Base-by-base conservation (phyloP, 1,139 yeast species). In the Suhomyces coccinellae region DNA sequence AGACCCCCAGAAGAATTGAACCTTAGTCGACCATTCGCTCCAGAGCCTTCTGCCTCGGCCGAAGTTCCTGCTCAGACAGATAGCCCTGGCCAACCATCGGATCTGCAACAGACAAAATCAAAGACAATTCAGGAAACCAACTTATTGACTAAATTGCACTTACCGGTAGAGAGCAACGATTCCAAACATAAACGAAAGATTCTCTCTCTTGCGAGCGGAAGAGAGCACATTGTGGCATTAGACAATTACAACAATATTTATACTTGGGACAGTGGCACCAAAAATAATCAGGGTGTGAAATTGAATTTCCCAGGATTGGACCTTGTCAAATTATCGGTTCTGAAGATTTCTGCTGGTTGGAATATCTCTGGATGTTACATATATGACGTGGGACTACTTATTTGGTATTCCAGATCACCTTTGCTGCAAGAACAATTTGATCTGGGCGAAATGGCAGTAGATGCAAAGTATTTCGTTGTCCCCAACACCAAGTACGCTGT, bases 321-420 rank as follows among this genome's bases (percentile, higher is more conserved):
- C 12, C 40, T 38, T 6, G 22, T 33, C 10, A 33, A 36, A 2
- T 44, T 47, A 4, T 26, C 39, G 7, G 68, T 81, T 5, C 52
- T 67, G 36, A 80, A 77, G 54, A 74, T 83, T 10, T 71, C 73
- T 16, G 85, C 89, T 24, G 95, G 95, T 0, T 87, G 95, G 95
- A 75, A 79, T 46, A 65, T 77, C 16, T 78, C 81, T 41, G 79
- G 81, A 28, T 80, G 80, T 27, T 71, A 73, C 41, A 65, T 82
- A 2, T 68, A 68, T 20, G 69, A 67, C 6, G 64, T 77, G 33
- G 91, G 91, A 0, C 61, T 87, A 33, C 71, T 82, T 0, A 73
- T 80, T 13, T 86, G 93, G 93, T 74, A 67, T 38, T 56, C 68
- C 2, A 67, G 88, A 45, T 65, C 61, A 1, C 55, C 73, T 0